A percentile compares a stretch with the other conserved stretches of the same genome.
Evolutionary conservation across 169 alveolate species (phyloP).

Genomic region (Plasmodium relictum): DNA sequence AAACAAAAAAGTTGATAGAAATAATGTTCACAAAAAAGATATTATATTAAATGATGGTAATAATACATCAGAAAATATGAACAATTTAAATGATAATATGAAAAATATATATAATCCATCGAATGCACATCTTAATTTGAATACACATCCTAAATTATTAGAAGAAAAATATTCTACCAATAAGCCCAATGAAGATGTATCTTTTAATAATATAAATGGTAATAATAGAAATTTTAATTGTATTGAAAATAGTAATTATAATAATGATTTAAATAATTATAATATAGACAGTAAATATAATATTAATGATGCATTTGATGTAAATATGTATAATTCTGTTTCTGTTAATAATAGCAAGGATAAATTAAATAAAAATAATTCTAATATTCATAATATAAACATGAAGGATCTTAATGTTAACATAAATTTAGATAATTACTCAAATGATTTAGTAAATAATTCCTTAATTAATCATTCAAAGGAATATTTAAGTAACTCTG

Average conservation of each 20-base stretch:
- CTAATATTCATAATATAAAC: slow-evolving; percentile 26
- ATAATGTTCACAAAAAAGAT: background rate
- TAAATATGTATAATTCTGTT: background rate
- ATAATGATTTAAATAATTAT: background rate
- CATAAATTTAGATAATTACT: slow-evolving; percentile 16
- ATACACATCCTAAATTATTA: too few species aligned
- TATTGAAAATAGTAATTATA: background rate
- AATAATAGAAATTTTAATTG: background rate
- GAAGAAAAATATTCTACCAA: slow-evolving; percentile 3
- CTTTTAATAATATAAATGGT: background rate
- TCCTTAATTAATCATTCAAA: background rate
- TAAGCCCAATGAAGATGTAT: background rate
- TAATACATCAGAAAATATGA: background rate
- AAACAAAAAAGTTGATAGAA: background rate
- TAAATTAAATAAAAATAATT: slow-evolving; percentile 1
- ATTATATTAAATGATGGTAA: background rate
- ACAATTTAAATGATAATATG: background rate
- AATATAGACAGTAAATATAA: slow-evolving; percentile 11
- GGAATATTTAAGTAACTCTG: slow-evolving; percentile 4
- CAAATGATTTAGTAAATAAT: slow-evolving; percentile 35
- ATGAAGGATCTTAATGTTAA: slow-evolving; percentile 22
- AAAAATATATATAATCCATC: too few species aligned
- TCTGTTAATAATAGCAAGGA: background rate
- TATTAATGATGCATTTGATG: slow-evolving; percentile 12
- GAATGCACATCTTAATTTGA: too few species aligned